A percentile compares a stretch with the other conserved stretches of the same genome.
Evolutionary conservation across 768 basidiomycete genomes (phyloP).

Genomic region (Tulasnella sp.): DNA sequence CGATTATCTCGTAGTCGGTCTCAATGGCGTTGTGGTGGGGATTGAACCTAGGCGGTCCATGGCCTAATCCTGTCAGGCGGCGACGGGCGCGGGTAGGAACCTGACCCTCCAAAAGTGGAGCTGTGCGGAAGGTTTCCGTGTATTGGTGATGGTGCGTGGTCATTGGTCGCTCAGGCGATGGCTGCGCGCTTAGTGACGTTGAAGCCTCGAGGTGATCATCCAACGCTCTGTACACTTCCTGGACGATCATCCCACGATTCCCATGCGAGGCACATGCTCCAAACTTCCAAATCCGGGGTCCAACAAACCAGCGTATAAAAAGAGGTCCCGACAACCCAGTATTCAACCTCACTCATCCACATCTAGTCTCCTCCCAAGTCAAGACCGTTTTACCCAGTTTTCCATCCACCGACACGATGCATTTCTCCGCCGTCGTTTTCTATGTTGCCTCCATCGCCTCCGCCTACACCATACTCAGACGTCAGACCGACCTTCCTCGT

Average conservation of each 20-base stretch:
- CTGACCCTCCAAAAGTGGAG: not conserved
- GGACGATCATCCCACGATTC: not conserved
- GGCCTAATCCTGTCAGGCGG: too few species aligned
- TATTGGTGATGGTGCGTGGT: not conserved
- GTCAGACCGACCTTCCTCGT: too few species aligned
- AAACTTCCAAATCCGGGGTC: not conserved
- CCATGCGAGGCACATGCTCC: not conserved
- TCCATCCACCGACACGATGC: too few species aligned
- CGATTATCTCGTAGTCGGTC: too few species aligned
- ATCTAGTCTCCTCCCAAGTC: not conserved
- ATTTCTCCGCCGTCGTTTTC: too few species aligned
- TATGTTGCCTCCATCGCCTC: too few species aligned
- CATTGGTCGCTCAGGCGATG: not conserved
- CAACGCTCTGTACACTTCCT: not conserved
- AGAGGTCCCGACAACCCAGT: not conserved
- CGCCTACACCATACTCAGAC: too few species aligned
- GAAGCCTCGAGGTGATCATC: too few species aligned
- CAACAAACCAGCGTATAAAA: not conserved
- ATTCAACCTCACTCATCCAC: not conserved
- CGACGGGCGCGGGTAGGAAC: not conserved
- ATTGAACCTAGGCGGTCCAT: too few species aligned
- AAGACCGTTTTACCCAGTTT: not conserved
- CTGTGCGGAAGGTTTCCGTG: not conserved
- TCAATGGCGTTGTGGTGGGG: too few species aligned
- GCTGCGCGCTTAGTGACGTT: not conserved